These are phyloP conservation scores for Chlorophyllum brunneum DNA, from an alignment of 768 basidiomycete species.

Conservation along the genomic window DNA sequence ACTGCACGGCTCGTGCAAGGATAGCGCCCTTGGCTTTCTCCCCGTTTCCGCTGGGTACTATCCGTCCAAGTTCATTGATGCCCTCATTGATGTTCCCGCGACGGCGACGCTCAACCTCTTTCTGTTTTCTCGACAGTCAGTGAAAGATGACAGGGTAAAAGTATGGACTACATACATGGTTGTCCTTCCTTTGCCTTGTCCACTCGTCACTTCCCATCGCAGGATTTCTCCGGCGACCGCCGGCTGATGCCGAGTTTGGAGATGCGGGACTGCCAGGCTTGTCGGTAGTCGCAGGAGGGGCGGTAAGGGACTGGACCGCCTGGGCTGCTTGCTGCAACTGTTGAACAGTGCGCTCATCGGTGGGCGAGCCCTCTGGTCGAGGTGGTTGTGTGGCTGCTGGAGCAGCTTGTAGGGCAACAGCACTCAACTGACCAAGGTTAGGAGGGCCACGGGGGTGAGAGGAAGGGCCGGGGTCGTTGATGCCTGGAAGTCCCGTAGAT, in stretches of 20 bases:
- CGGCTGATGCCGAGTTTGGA: conserved; percentile 25
- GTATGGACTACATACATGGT: conserved; percentile 51
- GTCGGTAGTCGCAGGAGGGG: background rate
- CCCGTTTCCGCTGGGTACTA: conserved; percentile 84
- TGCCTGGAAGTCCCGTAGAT: conserved; percentile 39
- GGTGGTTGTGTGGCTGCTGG: conserved; percentile 24
- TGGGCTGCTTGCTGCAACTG: conserved; percentile 12
- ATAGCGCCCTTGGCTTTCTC: conserved; percentile 91
- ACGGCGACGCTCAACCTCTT: conserved; percentile 96
- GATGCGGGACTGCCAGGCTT: conserved; percentile 17
- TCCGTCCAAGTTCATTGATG: conserved; percentile 85
- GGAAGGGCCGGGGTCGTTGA: conserved; percentile 69
- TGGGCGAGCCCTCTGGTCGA: conserved; percentile 11
- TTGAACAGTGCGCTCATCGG: conserved; percentile 9
- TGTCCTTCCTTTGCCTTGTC: conserved; percentile 77
- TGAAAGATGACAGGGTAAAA: background rate
- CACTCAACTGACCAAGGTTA: conserved; percentile 55
- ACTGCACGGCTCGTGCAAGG: conserved; percentile 82
- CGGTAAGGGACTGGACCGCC: conserved; percentile 2
- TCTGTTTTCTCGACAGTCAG: conserved; percentile 43
- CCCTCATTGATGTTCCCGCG: conserved; percentile 96
- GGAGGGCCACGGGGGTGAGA: conserved; percentile 69
- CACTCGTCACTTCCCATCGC: conserved; percentile 76
- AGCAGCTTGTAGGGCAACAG: conserved; percentile 45
- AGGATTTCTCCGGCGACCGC: conserved; percentile 52